A percentile compares a stretch with the other conserved stretches of the same genome.
phyloP scores from a whole-genome alignment of 495 filamentous ascomycete genomes.

The Penicillium bialowiezense region DNA sequence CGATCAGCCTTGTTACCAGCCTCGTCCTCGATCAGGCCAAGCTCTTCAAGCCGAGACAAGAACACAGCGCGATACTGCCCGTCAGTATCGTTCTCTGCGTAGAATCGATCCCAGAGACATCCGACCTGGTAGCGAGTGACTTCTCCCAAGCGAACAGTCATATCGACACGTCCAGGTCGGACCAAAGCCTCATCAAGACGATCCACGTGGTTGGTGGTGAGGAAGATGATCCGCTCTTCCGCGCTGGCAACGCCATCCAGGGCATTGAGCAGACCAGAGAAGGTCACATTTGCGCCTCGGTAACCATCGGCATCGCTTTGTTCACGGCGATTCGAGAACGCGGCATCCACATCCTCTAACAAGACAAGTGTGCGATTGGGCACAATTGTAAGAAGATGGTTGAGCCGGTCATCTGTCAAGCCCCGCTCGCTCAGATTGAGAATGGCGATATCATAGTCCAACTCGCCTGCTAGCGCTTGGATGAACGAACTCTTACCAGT shows the following conservation, averaged over 20 bases:
- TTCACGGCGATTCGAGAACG: constrained; percentile 72
- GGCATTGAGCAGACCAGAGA: constrained; percentile 90
- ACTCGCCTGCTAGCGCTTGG: constrained; percentile 84
- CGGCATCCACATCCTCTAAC: constrained; percentile 93
- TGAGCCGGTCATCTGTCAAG: constrained; percentile 87
- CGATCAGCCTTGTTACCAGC: constrained; percentile 36
- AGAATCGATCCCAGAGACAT: constrained; percentile 93
- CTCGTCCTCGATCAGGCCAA: constrained; percentile 52
- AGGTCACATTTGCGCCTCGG: constrained; percentile 85
- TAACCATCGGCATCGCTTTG: constrained; percentile 83
- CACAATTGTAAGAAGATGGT: constrained; percentile 82
- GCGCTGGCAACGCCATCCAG: constrained; percentile 93
- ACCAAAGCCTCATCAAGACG: constrained; percentile 86
- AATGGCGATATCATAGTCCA: constrained; percentile 93
- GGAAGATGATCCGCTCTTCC: constrained; percentile 87
- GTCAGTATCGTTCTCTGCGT: constrained; percentile 71
- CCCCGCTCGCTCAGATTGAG: constrained; percentile 91
- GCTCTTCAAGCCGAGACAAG: constrained; percentile 46
- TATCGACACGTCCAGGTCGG: constrained; percentile 87
- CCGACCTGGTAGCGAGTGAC: constrained; percentile 80
- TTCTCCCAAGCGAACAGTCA: constrained; percentile 86
- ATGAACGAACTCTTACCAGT: constrained; percentile 97
- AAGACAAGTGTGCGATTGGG: constrained; percentile 82
- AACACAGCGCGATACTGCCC: constrained; percentile 48
- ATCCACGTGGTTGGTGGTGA: constrained; percentile 94